Evolutionary conservation across 1,284 basidiomycete species (phyloP).

Genomic region (Crepidotus sp.): DNA sequence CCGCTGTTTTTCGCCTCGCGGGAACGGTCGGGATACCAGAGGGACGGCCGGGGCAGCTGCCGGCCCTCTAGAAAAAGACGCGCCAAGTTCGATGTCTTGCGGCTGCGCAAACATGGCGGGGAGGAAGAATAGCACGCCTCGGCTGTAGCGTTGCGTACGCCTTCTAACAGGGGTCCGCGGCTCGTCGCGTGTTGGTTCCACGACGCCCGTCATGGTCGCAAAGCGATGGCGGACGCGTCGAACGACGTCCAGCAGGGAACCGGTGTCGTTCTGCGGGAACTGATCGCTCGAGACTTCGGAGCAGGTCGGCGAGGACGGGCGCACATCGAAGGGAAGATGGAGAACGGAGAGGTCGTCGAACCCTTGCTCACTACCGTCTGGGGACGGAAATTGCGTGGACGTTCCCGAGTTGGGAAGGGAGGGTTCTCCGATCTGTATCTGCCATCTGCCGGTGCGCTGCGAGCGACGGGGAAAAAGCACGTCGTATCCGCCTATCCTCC

Average conservation of each 20-base stretch:
- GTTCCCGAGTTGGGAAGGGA: slow-evolving; percentile 40
- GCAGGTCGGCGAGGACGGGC: slow-evolving; percentile 44
- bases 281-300: slow-evolving; percentile 41
- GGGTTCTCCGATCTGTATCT: slow-evolving; percentile 58
- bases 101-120: slow-evolving; percentile 66
- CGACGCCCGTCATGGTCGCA: slow-evolving; percentile 34
- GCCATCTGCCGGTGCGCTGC: slow-evolving; percentile 60
- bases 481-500: slow-evolving; percentile 64
- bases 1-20: slow-evolving; percentile 19
- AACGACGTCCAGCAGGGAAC: slow-evolving; percentile 42
- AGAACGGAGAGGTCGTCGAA: slow-evolving; percentile 51
- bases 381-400: slow-evolving; percentile 42
- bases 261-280: slow-evolving; percentile 29
- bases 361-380: slow-evolving; percentile 32
- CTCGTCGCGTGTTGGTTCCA: slow-evolving; percentile 19
- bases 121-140: slow-evolving; percentile 71
- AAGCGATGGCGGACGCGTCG: slow-evolving; percentile 50
- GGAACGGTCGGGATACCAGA: slow-evolving; percentile 21
- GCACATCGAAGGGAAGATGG: slow-evolving; percentile 52
- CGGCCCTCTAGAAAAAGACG: slow-evolving; percentile 19
- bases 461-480: slow-evolving; percentile 65
- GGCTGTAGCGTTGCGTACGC: slow-evolving; percentile 34
- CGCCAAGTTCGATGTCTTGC: slow-evolving; percentile 39
- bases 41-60: slow-evolving; percentile 21
- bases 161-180: slow-evolving; percentile 37